Conservation (phyloP, 257 asterid genomes). For the Catharanthus roseus region DNA sequence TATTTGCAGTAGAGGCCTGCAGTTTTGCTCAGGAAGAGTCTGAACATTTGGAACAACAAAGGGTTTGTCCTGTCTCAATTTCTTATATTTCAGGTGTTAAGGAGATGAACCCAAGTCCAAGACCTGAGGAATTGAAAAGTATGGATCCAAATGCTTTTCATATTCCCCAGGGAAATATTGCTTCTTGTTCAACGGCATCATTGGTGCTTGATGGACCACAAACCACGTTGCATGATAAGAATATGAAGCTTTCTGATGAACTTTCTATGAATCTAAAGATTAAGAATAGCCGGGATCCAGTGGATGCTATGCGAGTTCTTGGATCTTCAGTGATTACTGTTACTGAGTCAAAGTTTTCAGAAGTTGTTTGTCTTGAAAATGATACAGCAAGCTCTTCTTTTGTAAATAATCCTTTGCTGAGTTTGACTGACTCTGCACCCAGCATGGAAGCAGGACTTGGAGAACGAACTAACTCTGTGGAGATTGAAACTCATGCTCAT, state of each 20-base stretch:
- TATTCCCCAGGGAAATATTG: slow-evolving; percentile 6
- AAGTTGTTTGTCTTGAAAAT: slow-evolving; percentile 4
- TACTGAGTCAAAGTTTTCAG: slow-evolving; percentile 16
- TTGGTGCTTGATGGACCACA: slow-evolving; percentile 4
- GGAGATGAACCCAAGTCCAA: not conserved
- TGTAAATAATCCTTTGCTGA: slow-evolving; percentile 7
- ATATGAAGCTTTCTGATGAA: slow-evolving; percentile 12
- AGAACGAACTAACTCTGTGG: slow-evolving; percentile 1
- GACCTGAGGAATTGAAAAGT: slow-evolving; percentile 5
- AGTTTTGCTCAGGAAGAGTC: slow-evolving; percentile 6
- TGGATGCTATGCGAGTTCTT: slow-evolving; percentile 1
- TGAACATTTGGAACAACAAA: slow-evolving; percentile 12
- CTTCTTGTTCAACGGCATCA: slow-evolving; percentile 2
- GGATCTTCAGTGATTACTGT: slow-evolving; percentile 13
- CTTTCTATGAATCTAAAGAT: not conserved
- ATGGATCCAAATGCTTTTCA: slow-evolving; percentile 7
- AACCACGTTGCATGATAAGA: slow-evolving; percentile 6
- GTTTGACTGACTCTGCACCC: slow-evolving; percentile 12
- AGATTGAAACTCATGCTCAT: slow-evolving; percentile 13
- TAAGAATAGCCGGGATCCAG: not conserved
- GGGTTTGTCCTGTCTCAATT: slow-evolving; percentile 5
- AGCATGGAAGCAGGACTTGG: slow-evolving; percentile 11
- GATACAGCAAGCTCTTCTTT: slow-evolving; percentile 14
- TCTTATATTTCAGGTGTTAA: slow-evolving; percentile 9
- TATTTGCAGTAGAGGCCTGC: slow-evolving; percentile 5